Evolutionary conservation across 2,329 filamentous ascomycete genomes (phyloP), one percentile per base, ranked within the genome.

Genomic region (Fusarium keratoplasticum): DNA sequence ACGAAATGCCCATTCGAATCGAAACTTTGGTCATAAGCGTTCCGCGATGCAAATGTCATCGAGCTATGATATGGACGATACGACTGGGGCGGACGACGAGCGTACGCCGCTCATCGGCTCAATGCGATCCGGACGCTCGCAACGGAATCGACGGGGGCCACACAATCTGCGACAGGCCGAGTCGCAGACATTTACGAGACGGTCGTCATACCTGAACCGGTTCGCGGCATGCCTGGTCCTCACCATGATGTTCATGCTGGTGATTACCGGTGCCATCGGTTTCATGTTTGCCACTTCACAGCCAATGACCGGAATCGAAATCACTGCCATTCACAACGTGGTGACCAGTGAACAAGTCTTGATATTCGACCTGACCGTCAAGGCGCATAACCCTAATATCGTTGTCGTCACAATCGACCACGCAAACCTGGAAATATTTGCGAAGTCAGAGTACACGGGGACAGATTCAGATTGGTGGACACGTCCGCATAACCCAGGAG

Each of bases 221-320:
- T 94, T 95, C 77, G 94, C 95, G n/a, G 94, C 95, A 64, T 98
- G 95, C 80, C 86, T 97, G 13, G 89, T 98, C 14, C 88, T 98
- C n/a, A 91, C 92, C 3, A 88, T 97, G 71, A 91, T 98, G 85
- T 85, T 98, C 25, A 83, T 96, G 40, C 86, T 98, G 18, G 90
- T 98, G 47, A 89, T 97, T 57, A 92, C 95, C n/a, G 94, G 94
- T 47, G 93, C 94, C 11, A 92, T 96, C 40, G 94, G 93, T 25
- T 96, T 98, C 82, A 91, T 98, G 83, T 93, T 98, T 83, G 94
- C 95, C 54, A 96, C 95, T 22, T 97, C 95, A 33, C 95, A 97
- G 79, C 94, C 95, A 8, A 89, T 99, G 57, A 89, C 90, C 29
- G 91, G 94, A 73, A 93, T 98, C 67, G 87, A 93, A 73, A 90